Evolutionary conservation across 148 eudicot species (phyloP).

Genomic region (Nepenthes mirabilis): DNA sequence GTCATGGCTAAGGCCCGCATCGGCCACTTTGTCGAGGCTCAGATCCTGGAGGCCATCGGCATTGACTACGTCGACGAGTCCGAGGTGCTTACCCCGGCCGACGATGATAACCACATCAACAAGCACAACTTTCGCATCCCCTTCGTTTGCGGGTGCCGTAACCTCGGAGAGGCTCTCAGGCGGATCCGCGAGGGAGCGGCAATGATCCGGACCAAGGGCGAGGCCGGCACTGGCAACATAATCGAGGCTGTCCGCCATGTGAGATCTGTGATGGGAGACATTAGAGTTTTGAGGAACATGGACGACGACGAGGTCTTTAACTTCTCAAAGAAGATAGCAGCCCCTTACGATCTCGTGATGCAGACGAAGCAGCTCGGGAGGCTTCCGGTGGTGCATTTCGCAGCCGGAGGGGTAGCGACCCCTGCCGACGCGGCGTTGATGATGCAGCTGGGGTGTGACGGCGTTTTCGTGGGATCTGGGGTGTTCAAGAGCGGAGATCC

Average conservation of each 20-base stretch:
- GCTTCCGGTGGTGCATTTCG: conserved; percentile 88
- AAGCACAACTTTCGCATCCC: conserved; percentile 87
- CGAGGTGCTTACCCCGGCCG: conserved; percentile 74
- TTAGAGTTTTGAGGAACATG: conserved; percentile 58
- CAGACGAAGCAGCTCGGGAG: conserved; percentile 86
- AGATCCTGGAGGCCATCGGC: conserved; percentile 71
- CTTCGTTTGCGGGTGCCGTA: conserved; percentile 86
- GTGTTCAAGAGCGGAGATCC: conserved; percentile 82
- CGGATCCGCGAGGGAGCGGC: conserved; percentile 87
- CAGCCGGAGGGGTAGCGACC: conserved; percentile 86
- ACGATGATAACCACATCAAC: conserved; percentile 77
- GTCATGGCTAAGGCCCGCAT: conserved; percentile 95
- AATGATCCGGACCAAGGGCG: conserved; percentile 92
- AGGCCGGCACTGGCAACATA: conserved; percentile 82
- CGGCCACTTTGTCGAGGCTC: conserved; percentile 94
- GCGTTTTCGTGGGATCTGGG: conserved; percentile 76
- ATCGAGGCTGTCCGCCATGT: conserved; percentile 76
- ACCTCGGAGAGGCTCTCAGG: conserved; percentile 76
- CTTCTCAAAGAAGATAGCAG: conserved; percentile 53
- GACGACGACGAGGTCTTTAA: conserved; percentile 85
- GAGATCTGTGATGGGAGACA: conserved; percentile 69
- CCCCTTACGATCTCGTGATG: conserved; percentile 75
- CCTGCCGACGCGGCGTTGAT: conserved; percentile 92
- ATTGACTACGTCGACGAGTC: conserved; percentile 85
- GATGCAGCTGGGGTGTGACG: conserved; percentile 95